These are phyloP conservation scores for Gonapodya prolifera DNA, from an alignment of 192 early-diverging fungal genomes.

Conservation along the genomic window DNA sequence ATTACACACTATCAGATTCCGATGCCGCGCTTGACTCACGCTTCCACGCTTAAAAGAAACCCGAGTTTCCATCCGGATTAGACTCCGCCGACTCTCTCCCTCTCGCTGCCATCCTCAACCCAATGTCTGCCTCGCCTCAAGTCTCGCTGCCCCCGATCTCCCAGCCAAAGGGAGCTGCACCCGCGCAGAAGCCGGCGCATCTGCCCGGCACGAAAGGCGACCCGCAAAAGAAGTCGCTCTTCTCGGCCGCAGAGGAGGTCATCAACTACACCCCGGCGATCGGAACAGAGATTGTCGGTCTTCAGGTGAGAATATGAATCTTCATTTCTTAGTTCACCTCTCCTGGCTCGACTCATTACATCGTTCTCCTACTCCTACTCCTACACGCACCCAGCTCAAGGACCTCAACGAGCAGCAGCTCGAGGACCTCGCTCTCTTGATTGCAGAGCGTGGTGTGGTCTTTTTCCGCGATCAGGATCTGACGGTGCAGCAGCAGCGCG, in stretches of 20 bases:
- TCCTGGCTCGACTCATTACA: not conserved
- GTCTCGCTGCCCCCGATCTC: too few relatives aligned
- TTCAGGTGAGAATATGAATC: constrained; percentile 16
- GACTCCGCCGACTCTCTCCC: not conserved
- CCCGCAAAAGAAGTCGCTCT: constrained; percentile 37
- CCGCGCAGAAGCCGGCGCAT: not conserved
- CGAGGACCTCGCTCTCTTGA: constrained; percentile 45
- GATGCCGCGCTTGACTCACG: not conserved
- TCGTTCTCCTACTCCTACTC: not conserved
- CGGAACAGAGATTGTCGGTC: constrained; percentile 52
- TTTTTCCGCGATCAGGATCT: constrained; percentile 57
- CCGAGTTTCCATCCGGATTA: not conserved
- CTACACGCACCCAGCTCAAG: constrained; percentile 12
- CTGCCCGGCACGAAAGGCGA: constrained; percentile 21
- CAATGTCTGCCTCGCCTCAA: not conserved
- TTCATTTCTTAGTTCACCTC: not conserved
- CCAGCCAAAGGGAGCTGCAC: too few relatives aligned
- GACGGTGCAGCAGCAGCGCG: constrained; percentile 35
- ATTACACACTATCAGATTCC: not conserved
- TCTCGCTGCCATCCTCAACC: not conserved
- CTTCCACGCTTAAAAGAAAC: not conserved
- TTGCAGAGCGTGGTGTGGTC: constrained; percentile 53
- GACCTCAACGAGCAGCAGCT: constrained; percentile 45
- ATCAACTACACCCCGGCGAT: constrained; percentile 41
- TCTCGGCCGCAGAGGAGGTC: constrained; percentile 35